These are phyloP conservation scores for Pyricularia pennisetigena DNA, from an alignment of 2,329 filamentous ascomycete genomes.

Conservation along the genomic window DNA sequence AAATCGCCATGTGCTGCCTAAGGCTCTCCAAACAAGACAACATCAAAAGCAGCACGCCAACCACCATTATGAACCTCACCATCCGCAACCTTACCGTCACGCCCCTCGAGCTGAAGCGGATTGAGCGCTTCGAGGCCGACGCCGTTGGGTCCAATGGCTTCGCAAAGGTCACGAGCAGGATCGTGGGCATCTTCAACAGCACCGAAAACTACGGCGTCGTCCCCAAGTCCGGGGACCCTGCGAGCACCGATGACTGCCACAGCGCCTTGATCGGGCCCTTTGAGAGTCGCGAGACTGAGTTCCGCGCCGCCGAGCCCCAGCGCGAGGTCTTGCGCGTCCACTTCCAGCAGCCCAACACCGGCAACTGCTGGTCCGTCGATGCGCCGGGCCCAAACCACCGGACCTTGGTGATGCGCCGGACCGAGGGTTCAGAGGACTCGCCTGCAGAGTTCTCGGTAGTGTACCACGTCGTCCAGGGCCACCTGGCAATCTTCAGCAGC, in stretches of 20 bases:
- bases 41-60: not conserved
- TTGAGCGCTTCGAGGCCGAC: slow-evolving; percentile 61
- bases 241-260: slow-evolving; percentile 46
- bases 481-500: slow-evolving; percentile 60
- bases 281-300: slow-evolving; percentile 49
- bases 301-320: slow-evolving; percentile 47
- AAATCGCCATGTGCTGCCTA: not conserved
- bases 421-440: slow-evolving; percentile 25
- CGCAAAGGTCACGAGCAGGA: slow-evolving; percentile 28
- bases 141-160: slow-evolving; percentile 17
- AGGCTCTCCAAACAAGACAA: not conserved
- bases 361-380: slow-evolving; percentile 60
- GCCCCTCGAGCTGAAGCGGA: slow-evolving; percentile 58
- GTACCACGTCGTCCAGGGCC: slow-evolving; percentile 46
- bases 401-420: slow-evolving; percentile 49
- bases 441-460: slow-evolving; percentile 51
- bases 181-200: slow-evolving; percentile 29
- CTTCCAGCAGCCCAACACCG: slow-evolving; percentile 47
- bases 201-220: slow-evolving; percentile 14
- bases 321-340: slow-evolving; percentile 65
- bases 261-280: slow-evolving; percentile 57
- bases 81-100: slow-evolving; percentile 75
- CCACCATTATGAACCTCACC: slow-evolving; percentile 45
- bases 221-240: slow-evolving; percentile 6
- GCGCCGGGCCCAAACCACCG: slow-evolving; percentile 52